These are phyloP conservation scores for Lentinula raphanica DNA, from an alignment of 768 basidiomycete genomes.

Conservation along the genomic window DNA sequence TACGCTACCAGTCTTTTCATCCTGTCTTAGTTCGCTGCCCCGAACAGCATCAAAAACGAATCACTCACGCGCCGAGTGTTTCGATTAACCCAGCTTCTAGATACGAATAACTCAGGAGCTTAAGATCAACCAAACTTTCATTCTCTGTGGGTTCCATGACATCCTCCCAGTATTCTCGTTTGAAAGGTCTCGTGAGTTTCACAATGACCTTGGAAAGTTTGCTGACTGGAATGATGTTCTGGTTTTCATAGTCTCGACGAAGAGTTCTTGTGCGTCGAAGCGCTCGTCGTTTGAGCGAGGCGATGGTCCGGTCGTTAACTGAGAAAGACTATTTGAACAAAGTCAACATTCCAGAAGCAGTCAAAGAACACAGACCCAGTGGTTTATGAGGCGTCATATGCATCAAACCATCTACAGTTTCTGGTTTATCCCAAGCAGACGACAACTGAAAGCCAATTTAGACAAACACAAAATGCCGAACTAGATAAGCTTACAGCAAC, in stretches of 20 bases:
- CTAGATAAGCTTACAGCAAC: slow-evolving; percentile 43
- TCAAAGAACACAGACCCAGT: slow-evolving; percentile 30
- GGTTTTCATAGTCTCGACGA: slow-evolving; percentile 47
- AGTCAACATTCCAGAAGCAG: neutral
- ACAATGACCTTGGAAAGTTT: slow-evolving; percentile 29
- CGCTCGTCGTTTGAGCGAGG: slow-evolving; percentile 49
- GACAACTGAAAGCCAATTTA: slow-evolving; percentile 39
- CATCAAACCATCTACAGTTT: slow-evolving; percentile 63
- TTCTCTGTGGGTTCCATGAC: slow-evolving; percentile 44
- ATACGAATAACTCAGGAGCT: slow-evolving; percentile 62
- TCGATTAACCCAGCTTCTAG: slow-evolving; percentile 63
- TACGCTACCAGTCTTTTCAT: slow-evolving; percentile 50
- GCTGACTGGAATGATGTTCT: slow-evolving; percentile 37
- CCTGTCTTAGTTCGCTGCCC: neutral
- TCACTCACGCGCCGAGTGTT: slow-evolving; percentile 46
- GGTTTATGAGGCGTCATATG: slow-evolving; percentile 62
- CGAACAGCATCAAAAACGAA: neutral
- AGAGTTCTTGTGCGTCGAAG: slow-evolving; percentile 52
- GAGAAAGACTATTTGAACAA: neutral
- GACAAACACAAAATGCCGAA: neutral
- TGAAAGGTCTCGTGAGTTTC: slow-evolving; percentile 49
- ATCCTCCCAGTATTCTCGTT: slow-evolving; percentile 55
- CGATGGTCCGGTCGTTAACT: slow-evolving; percentile 56
- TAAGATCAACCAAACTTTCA: slow-evolving; percentile 57
- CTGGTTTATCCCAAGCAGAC: slow-evolving; percentile 70